A percentile compares a stretch with the other conserved stretches of the same genome.
phyloP scores from a whole-genome alignment of 1,139 yeast species.

The Scheffersomyces titani region DNA sequence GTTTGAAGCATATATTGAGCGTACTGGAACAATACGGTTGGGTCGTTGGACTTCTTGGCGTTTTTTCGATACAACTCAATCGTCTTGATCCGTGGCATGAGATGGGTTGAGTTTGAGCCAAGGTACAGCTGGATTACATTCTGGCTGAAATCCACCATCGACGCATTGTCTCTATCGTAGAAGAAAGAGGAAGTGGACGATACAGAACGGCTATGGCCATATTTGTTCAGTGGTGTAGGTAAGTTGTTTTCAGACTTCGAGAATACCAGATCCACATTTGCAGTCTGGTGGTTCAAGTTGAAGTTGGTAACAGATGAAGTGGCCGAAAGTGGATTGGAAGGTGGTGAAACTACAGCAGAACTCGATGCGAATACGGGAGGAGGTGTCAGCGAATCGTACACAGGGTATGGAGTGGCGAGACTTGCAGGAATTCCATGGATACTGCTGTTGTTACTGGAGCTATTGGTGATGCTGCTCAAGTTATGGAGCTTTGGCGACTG shows the following conservation, averaged over 20 bases:
- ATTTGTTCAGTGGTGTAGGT: constrained; percentile 17
- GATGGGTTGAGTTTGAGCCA: constrained; percentile 50
- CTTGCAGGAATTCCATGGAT: not conserved
- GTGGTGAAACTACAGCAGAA: constrained; percentile 21
- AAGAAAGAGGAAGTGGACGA: constrained; percentile 41
- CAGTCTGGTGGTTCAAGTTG: constrained; percentile 18
- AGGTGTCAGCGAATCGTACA: constrained; percentile 12
- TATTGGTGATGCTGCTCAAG: not conserved
- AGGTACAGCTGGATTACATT: constrained; percentile 50
- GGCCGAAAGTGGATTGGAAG: constrained; percentile 34
- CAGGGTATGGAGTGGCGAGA: constrained; percentile 6
- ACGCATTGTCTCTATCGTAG: constrained; percentile 37
- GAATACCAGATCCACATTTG: constrained; percentile 8
- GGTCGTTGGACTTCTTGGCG: constrained; percentile 84
- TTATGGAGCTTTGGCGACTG: constrained; percentile 1
- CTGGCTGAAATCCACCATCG: constrained; percentile 44
- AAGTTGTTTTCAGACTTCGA: constrained; percentile 34
- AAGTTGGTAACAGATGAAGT: constrained; percentile 43
- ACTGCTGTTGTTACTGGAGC: not conserved
- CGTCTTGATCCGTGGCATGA: constrained; percentile 81
- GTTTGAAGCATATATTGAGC: constrained; percentile 91
- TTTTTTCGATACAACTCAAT: constrained; percentile 85
- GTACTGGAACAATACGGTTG: constrained; percentile 81
- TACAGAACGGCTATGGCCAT: constrained; percentile 39
- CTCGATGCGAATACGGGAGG: constrained; percentile 16